A percentile compares a stretch with the other conserved stretches of the same genome.
Evolutionary conservation across 768 basidiomycete species (phyloP).

Genomic region (Trametes punicea): DNA sequence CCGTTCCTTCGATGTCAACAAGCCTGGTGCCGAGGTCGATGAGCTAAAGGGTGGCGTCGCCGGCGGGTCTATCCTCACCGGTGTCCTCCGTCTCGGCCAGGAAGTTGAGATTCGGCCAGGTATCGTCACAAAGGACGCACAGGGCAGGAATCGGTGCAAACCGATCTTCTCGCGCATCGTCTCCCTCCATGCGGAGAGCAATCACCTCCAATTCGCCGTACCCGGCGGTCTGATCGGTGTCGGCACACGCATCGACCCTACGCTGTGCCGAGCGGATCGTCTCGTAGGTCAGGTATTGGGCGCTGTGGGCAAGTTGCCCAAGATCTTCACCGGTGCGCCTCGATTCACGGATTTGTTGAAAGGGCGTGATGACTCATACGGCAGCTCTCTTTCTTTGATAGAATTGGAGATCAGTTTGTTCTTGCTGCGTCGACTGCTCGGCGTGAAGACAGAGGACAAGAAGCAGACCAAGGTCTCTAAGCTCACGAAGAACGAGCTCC

Average conservation of each 20-base stretch:
- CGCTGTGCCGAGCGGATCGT: constrained; percentile 94
- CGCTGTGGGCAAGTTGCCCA: constrained; percentile 89
- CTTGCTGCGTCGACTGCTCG: constrained; percentile 92
- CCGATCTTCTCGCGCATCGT: constrained; percentile 92
- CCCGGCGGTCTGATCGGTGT: constrained; percentile 99
- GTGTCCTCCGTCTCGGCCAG: constrained; percentile 84
- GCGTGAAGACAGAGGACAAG: constrained; percentile 98
- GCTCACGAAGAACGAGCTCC: constrained; percentile 84
- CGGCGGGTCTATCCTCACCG: constrained; percentile 92
- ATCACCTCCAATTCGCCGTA: constrained; percentile 90
- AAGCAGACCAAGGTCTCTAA: constrained; percentile 97
- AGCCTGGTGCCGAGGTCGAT: constrained; percentile 94
- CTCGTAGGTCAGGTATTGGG: constrained; percentile 96
- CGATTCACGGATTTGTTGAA: not conserved
- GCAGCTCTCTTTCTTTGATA: no score
- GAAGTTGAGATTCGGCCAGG: constrained; percentile 98
- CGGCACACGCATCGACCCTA: constrained; percentile 94
- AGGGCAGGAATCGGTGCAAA: constrained; percentile 86
- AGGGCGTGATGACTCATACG: not conserved
- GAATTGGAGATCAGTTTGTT: constrained; percentile 93
- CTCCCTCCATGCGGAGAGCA: constrained; percentile 92
- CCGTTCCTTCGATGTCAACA: constrained; percentile 99
- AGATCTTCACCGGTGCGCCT: constrained; percentile 80
- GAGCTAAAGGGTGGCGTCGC: constrained; percentile 98
- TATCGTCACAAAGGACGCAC: constrained; percentile 91